Conservation (phyloP, 1,284 basidiomycete species). For the Pascua sp. region DNA sequence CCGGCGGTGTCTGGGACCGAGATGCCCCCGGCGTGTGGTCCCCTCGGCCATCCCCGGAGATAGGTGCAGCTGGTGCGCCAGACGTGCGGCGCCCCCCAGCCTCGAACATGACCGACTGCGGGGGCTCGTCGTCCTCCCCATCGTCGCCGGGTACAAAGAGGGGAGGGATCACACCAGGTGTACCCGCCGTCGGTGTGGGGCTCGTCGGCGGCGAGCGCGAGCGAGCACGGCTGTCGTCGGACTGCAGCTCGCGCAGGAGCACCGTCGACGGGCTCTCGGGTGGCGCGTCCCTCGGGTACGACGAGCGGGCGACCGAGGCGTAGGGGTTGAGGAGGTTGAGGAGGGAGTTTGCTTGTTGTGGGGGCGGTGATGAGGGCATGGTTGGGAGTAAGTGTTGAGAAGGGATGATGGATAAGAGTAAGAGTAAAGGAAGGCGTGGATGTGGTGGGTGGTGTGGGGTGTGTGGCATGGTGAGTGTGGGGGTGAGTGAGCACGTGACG, state of each 20-base stretch:
- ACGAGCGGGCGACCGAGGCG: constrained; percentile 66
- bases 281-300: constrained; percentile 54
- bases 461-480: too few species aligned
- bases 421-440: too few species aligned
- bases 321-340: constrained; percentile 77
- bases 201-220: constrained; percentile 8
- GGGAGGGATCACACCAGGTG: background rate
- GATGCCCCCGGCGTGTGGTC: too few species aligned
- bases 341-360: constrained; percentile 50
- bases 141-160: constrained; percentile 6
- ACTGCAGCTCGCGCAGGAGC: constrained; percentile 39
- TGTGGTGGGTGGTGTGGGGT: too few species aligned
- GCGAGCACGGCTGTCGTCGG: background rate
- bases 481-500: too few species aligned
- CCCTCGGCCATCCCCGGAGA: too few species aligned
- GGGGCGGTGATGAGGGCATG: constrained; percentile 16
- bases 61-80: background rate
- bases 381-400: background rate
- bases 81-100: background rate
- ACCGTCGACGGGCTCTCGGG: constrained; percentile 32
- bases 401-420: too few species aligned
- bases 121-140: constrained; percentile 35
- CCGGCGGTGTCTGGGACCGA: too few species aligned
- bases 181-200: constrained; percentile 19
- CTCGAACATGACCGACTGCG: constrained; percentile 34